A percentile compares a stretch with the other conserved stretches of the same genome.
phyloP scores from a whole-genome alignment of 345 rosid species.

The Hibiscus mutabilis region DNA sequence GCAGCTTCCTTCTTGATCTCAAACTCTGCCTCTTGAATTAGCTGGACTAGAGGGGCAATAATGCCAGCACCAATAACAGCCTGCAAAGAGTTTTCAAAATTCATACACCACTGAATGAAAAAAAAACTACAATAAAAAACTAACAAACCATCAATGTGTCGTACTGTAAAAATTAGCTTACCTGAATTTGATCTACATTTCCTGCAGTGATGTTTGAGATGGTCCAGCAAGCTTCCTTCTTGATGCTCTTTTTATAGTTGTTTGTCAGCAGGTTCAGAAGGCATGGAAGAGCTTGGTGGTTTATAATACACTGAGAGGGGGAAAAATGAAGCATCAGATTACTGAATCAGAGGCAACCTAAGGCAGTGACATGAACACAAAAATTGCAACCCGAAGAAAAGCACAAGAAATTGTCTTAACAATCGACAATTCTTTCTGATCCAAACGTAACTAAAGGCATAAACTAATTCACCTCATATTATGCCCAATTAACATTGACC shows the following conservation, averaged over 20 bases:
- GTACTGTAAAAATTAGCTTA: constrained; percentile 12
- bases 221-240: constrained; percentile 90
- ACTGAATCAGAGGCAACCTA: constrained; percentile 2
- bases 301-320: constrained; percentile 45
- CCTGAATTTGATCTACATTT: constrained; percentile 71
- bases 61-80: constrained; percentile 57
- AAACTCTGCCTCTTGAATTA: constrained; percentile 63
- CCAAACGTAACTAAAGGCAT: background rate
- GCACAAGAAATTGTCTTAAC: background rate
- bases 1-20: constrained; percentile 87
- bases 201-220: constrained; percentile 90
- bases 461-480: background rate
- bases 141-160: background rate
- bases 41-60: constrained; percentile 43
- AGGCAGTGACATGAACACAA: background rate
- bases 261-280: constrained; percentile 45
- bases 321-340: constrained; percentile 8
- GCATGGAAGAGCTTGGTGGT: constrained; percentile 53
- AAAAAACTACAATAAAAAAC: background rate
- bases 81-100: constrained; percentile 26
- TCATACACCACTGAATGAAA: background rate
- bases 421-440: background rate
- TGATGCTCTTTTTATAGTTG: constrained; percentile 63
- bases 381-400: background rate
- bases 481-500: background rate